Conservation (phyloP, 1,139 yeast genomes). For the Saccharomyces hybrid region DNA sequence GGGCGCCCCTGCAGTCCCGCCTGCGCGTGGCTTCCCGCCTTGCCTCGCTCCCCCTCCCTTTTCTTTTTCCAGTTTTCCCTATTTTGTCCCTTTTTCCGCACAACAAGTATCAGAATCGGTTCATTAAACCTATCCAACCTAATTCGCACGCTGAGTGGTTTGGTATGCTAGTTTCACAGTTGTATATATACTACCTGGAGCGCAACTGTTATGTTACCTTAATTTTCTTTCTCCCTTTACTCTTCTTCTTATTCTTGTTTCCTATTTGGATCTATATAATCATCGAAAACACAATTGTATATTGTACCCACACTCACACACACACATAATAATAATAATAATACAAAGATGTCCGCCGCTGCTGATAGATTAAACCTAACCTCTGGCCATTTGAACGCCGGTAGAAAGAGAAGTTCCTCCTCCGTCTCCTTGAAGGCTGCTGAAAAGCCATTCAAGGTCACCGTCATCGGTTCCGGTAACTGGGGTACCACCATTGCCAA, state of each 20-base stretch:
- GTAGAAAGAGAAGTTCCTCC: constrained; percentile 17
- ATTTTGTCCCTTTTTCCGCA: constrained; percentile 1
- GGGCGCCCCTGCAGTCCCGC: not conserved
- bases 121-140: not conserved
- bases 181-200: not conserved
- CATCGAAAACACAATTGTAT: not conserved
- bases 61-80: not conserved
- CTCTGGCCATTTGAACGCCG: constrained; percentile 19
- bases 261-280: not conserved
- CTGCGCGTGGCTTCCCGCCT: not conserved
- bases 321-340: not conserved
- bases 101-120: constrained; percentile 1
- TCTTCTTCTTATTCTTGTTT: not conserved
- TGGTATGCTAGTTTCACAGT: not conserved
- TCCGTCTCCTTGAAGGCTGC: constrained; percentile 16
- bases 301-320: not conserved
- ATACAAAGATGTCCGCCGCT: constrained; percentile 23
- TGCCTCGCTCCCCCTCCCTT: not conserved
- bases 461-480: constrained; percentile 67
- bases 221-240: not conserved
- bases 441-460: constrained; percentile 39
- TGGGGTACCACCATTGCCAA: constrained; percentile 97
- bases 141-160: not conserved
- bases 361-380: constrained; percentile 28
- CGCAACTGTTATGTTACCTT: not conserved